Evolutionary conservation across 208 protist species (phyloP), one percentile per base, ranked within the genome.

Genomic region (Crithidia brevicula): DNA sequence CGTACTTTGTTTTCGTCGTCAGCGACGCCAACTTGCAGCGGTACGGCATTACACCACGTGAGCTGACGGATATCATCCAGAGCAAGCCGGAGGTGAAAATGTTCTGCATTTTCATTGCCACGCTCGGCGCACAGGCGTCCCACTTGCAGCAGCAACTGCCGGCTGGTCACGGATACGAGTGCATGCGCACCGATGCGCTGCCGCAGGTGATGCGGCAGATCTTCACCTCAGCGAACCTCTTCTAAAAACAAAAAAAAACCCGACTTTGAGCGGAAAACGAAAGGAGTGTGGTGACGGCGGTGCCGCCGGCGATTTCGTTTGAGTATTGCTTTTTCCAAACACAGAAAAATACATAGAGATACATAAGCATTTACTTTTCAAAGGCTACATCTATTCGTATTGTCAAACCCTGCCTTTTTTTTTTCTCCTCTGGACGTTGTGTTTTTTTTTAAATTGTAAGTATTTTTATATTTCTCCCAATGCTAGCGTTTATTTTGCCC

Each of bases 1-100:
- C 97, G 23, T 92, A 93, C 67, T 95, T 98, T 79, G 96, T 98
- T 4, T 93, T 98, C 74, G 79, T 98, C 16, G 83, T 98, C 43
- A 96, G 86, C 59, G 97, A 98, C 59, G 97, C 97, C 23, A 98
- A 98, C 65, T 76, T 98, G 40, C 77, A 79, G 16, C 87, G 86
- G 20, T 98, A 98, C 77, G 95, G 94, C 61, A 98, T 98, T 56
- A 70, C 65, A 1, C 81, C 88, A 18, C 61, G 77, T n/a, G 83
- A 93, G 67, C 62, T 97, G 64, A 52, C 85, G 25, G 46, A 58
- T 34, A 91, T 96, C 59, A 93, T 97, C 43, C 60, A 64, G 31
- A 88, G 82, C 40, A 68, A 78, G 33, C 83, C 64, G 23, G 87
- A 93, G 64, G 92, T 97, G 54, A 86, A 96, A 64, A 92, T 94